Percentiles rank a stretch among this genome's conserved stretches.
Conservation (phyloP, 495 filamentous ascomycete genomes). For the Penicillium cinerascens region DNA sequence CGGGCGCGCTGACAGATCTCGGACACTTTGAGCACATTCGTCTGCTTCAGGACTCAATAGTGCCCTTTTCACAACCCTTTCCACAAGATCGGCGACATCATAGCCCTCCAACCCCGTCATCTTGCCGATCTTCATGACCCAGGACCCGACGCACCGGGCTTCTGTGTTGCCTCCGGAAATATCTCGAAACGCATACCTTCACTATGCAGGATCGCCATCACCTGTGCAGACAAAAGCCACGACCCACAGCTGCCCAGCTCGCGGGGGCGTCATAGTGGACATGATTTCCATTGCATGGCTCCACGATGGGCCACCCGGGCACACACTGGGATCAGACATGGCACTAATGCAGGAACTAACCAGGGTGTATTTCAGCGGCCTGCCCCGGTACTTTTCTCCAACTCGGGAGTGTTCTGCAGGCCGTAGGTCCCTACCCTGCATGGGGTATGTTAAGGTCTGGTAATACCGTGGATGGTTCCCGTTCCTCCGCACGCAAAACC, state of each 20-base stretch:
- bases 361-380: conserved; percentile 6
- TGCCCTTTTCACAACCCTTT: background rate
- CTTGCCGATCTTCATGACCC: background rate
- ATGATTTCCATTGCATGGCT: conserved; percentile 22
- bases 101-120: background rate
- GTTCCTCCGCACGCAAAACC: conserved; percentile 10
- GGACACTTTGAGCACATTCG: background rate
- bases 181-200: conserved; percentile 2
- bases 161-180: background rate
- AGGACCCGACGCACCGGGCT: background rate
- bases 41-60: conserved; percentile 28
- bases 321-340: conserved; percentile 17
- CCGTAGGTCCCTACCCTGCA: background rate
- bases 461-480: background rate
- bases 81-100: background rate
- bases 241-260: background rate
- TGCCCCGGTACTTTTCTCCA: background rate
- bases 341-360: conserved; percentile 47
- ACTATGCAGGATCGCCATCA: background rate
- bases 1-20: background rate
- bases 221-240: background rate
- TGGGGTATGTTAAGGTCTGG: background rate
- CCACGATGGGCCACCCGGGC: conserved; percentile 1
- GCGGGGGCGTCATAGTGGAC: background rate
- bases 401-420: background rate